Base-by-base conservation (phyloP, 495 filamentous ascomycete genomes). In the Talaromyces trachyspermus region DNA sequence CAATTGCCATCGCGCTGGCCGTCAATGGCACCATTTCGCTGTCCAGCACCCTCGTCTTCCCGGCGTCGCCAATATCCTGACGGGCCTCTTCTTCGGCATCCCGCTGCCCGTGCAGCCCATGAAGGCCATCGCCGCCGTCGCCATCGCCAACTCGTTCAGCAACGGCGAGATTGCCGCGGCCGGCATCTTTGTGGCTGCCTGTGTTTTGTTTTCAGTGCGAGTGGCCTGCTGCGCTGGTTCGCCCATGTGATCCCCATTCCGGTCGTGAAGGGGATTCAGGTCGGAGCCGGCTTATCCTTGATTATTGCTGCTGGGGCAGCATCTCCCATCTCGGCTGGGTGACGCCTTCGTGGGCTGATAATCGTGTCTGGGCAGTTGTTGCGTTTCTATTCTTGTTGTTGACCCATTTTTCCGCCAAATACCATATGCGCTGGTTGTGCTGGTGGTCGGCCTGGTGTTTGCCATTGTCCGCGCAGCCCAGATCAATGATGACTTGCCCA, bases 191-290 rank as follows among this genome's bases (percentile, higher is more conserved):
- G 86, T 92, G 18, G 78, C 78, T 5, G 66, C 65, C 10, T 74
- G 84, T 43, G 77, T 97, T 72, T 89, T 29, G 30, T 94, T 11
- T 79, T 95, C 54, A 88, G 84, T 54, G 49, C 83, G 3, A 94
- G 88, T 0, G 84, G 90, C 10, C 63, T 89, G 8, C 66, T 95
- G 6, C 69, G 66, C 38, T 84, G 80, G 75, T 80, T 86, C 47
- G 76, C 81, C 6, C 59, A 69, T n/a, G 70, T 77, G 6, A 84
- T 95, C 19, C 91, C 91, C 1, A 76, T 86, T 14, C 87, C 89
- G 3, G 81, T 97, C 3, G 78, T 97, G 46, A 95, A 92, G 58
- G 91, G 91, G 9, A 95, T 97, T 55, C 91, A 97, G 64, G 79
- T 95, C 38, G 91, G 90, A 19, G 89, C 91, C 3, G 91, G 89